These are phyloP conservation scores for Crataegus laevigata DNA, from an alignment of 306 rosid genomes.

Conservation along the genomic window DNA sequence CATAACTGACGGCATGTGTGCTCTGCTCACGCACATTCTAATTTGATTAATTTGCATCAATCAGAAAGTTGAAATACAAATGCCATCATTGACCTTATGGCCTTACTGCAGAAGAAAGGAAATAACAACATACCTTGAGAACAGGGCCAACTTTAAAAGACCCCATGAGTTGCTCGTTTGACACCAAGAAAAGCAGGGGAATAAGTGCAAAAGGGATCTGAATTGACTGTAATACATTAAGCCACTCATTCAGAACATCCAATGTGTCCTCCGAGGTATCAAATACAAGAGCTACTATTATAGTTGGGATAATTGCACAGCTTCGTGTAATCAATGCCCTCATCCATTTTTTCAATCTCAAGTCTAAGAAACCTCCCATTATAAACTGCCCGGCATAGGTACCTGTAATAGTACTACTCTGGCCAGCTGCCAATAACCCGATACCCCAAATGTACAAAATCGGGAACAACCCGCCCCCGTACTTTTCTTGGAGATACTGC, in stretches of 20 bases:
- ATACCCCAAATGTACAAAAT: conserved; percentile 90
- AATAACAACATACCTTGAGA: conserved; percentile 54
- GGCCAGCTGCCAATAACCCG: conserved; percentile 94
- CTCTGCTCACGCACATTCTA: not conserved
- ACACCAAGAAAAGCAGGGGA: conserved; percentile 87
- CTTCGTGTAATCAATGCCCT: conserved; percentile 88
- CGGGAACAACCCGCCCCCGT: conserved; percentile 84
- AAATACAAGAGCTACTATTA: conserved; percentile 72
- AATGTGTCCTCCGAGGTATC: conserved; percentile 64
- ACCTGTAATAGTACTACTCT: conserved; percentile 96
- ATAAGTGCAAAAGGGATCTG: conserved; percentile 97
- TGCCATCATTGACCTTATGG: not conserved
- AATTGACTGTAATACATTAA: conserved; percentile 90
- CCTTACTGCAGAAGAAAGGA: conserved; percentile 9
- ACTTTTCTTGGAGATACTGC: conserved; percentile 77
- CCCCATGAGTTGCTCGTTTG: conserved; percentile 92
- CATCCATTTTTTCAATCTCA: conserved; percentile 86
- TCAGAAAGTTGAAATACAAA: not conserved
- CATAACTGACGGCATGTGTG: not conserved
- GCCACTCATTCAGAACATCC: conserved; percentile 91
- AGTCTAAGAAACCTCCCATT: conserved; percentile 90
- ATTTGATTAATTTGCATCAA: not conserved
- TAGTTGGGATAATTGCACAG: conserved; percentile 80
- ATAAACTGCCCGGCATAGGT: conserved; percentile 99
- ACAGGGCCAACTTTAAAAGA: conserved; percentile 64